Base-by-base conservation (phyloP, 2,329 filamentous ascomycete genomes). In the Talaromyces rugulosus region DNA sequence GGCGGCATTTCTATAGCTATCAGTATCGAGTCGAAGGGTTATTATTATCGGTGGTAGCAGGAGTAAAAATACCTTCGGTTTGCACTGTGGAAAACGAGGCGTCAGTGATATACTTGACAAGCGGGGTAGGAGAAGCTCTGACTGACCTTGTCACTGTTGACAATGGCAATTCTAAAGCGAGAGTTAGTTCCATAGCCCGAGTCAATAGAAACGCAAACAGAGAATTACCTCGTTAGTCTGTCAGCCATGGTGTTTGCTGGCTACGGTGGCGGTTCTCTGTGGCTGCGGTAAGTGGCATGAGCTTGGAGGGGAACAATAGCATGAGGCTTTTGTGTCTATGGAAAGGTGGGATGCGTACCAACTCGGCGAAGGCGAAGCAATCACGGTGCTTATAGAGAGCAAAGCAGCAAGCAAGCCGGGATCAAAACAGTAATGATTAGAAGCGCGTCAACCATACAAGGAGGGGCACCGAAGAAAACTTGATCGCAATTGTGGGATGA, bases 101-200 rank as follows among this genome's bases (percentile, higher is more conserved):
- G 62, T 62, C 70, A 70, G 70, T 74, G 77, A 81, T 73, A 81
- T 74, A 72, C 70, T 68, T 67, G 68, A 66, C 70, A 72, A 69
- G 71, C 71, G 54, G 54, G 54, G 54, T 56, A 56, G 23, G 23
- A 34, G 12, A 28, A 56, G 44, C 44, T 47, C 44, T 67, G 74
- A 73, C 72, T 69, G 77, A 95, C 92, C 89, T 99, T 98, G 89
- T 99, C 95, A 77, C 86, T 90, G 81, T 94, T 98, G 83, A 99
- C 91, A 82, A 99, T 99, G 74, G 95, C 95, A 82, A 99, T 93
- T 90, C 95, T 96, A 74, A 55, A n/a, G 33, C 44, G 34, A 66
- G 62, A 31, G 30, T 64, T n/a, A 58, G 58, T 53, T 50, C 23
- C 31, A 6, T n/a, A 12, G 40, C 14, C 5, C 16, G n/a, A 23